Evolutionary conservation across 352 stramenopile genomes (phyloP), one percentile per base, ranked within the genome.

Genomic region (Elongisporangium anandrum): DNA sequence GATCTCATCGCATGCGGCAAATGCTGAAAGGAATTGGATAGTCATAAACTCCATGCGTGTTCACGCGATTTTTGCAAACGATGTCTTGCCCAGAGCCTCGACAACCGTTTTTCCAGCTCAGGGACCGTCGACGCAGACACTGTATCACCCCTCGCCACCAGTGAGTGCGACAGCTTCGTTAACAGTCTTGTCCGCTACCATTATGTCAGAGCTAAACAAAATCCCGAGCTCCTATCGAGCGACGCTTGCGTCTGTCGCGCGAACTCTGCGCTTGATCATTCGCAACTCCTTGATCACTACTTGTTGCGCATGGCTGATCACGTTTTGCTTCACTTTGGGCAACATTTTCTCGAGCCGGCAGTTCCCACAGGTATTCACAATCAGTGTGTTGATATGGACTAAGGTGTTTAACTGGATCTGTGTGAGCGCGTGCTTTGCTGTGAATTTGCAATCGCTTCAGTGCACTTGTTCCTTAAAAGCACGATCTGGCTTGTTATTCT

Each of bases 371-470:
- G 22, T 12, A 12, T 59, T 63, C 19, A 24, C 47, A 15, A 29
- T 52, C 17, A 7, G 50, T 12, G 52, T 47, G 5, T 13, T 54
- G 12, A n/a, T 59, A 15, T 63, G 39, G 38, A 23, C 52, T 9
- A 63, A 58, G 22, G 12, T 47, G 29, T 49, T 57, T 9, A 51
- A 38, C 8, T 63, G 50, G 23, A n/a, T 63, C 17, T 54, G 41
- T 22, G 45, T 59, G 20, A 24, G 16, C 2, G 10, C 50, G 4
- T 56, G 19, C 48, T 60, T 61, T 24, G 38, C 53, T 6, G 59
- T 47, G 13, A 8, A 24, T 4, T 21, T 65, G 12, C 45, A 54
- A 7, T 13, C 41, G 8, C 24, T 55, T 2, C 58, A 29, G 1
- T 59, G 57, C 45, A 39, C 15, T 1, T 22, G 4, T 3, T 16